These are phyloP conservation scores for Diaporthe ilicicola DNA, from an alignment of 2,329 filamentous ascomycete genomes.

Conservation along the genomic window DNA sequence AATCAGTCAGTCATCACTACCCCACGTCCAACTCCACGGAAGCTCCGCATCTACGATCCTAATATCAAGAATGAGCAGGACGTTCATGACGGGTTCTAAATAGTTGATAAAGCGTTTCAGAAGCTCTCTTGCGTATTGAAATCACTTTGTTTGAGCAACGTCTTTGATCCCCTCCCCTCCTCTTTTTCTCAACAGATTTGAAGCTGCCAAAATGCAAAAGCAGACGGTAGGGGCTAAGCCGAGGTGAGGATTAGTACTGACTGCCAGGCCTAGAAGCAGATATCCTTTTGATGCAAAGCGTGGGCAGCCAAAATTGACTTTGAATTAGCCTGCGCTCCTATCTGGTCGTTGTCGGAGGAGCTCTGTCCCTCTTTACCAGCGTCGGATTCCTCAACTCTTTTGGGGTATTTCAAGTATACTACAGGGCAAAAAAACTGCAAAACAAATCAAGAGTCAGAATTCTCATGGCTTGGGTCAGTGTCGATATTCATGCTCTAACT, in stretches of 20 bases:
- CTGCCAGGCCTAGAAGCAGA: not conserved
- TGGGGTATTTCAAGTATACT: conserved; percentile 46
- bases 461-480: conserved; percentile 46
- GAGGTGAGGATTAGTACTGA: not conserved
- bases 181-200: too few species aligned
- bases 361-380: conserved; percentile 38
- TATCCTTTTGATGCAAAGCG: not conserved
- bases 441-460: conserved; percentile 39
- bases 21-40: not conserved
- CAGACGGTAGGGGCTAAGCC: not conserved
- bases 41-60: not conserved
- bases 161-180: too few species aligned
- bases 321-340: not conserved
- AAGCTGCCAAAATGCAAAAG: not conserved
- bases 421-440: conserved; percentile 35
- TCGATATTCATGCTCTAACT: conserved; percentile 44
- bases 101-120: not conserved
- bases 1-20: not conserved
- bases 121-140: too few species aligned
- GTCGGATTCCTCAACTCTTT: conserved; percentile 47
- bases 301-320: not conserved
- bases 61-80: not conserved
- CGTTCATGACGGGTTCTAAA: not conserved
- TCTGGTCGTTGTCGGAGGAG: not conserved
- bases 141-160: too few species aligned